phyloP scores from a whole-genome alignment of 108 stramenopile species.

The Nannochloropsis gaditana region DNA sequence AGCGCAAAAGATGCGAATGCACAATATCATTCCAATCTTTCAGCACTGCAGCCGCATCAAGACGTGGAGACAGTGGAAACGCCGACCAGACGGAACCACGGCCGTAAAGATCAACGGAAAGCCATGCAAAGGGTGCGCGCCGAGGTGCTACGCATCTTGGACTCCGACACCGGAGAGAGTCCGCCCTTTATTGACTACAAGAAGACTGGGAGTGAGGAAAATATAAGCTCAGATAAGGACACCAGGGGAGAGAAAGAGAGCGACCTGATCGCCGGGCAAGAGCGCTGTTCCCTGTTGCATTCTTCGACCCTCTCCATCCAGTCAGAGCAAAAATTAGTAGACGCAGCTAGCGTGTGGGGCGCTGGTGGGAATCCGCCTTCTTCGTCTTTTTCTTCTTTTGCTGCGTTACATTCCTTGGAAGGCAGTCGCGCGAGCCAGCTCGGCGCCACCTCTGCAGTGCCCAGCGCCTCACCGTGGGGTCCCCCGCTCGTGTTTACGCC shows the following conservation, averaged over 20 bases:
- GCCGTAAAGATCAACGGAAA: neutral
- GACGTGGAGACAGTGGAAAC: no score
- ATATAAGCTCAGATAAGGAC: neutral
- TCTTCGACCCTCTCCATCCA: no score
- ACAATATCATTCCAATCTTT: no score
- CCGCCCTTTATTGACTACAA: no score
- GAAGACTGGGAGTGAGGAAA: neutral
- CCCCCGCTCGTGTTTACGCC: neutral
- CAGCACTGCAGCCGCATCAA: no score
- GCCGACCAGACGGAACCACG: no score
- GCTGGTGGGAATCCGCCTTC: neutral
- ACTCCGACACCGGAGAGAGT: neutral
- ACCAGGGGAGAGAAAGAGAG: no score
- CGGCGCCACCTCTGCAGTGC: neutral
- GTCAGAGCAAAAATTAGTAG: neutral
- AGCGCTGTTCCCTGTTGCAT: no score
- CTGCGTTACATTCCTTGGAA: neutral
- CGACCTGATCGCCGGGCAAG: no score
- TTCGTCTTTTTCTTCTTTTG: neutral
- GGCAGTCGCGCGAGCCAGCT: neutral
- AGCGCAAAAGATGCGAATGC: no score
- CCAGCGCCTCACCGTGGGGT: slow-evolving; percentile 9
- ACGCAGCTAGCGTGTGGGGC: neutral
- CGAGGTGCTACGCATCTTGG: neutral
- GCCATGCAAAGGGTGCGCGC: slow-evolving; percentile 7